Conservation (phyloP, 345 rosid genomes). For the Garcia nutans region DNA sequence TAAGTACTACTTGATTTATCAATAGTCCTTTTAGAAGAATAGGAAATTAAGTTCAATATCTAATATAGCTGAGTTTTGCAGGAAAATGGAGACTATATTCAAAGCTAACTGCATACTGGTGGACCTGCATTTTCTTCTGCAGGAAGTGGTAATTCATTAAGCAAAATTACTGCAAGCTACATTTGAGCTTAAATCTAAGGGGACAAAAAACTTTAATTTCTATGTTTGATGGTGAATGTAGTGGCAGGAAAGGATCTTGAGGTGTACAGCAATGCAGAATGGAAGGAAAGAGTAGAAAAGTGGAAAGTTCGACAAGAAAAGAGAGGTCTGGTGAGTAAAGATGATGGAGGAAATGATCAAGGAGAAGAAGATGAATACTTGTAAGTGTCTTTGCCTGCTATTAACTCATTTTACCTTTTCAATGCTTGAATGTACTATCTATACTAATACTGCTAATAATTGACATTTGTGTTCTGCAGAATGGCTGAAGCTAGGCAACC, state of each 20-base stretch:
- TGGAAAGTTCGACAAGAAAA: constrained; percentile 94
- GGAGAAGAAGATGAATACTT: constrained; percentile 78
- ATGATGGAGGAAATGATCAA: constrained; percentile 53
- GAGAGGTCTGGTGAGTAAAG: constrained; percentile 69
- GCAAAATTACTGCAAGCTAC: background rate
- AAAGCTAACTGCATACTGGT: constrained; percentile 47
- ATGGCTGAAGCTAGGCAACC: constrained; percentile 97
- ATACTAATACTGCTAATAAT: background rate
- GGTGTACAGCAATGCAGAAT: constrained; percentile 66
- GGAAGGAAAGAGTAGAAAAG: constrained; percentile 92
- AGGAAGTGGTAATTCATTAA: constrained; percentile 55
- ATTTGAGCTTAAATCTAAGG: background rate
- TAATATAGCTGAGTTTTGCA: constrained; percentile 25
- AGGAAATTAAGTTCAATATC: background rate
- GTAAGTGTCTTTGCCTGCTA: constrained; percentile 36
- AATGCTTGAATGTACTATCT: background rate
- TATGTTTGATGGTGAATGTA: constrained; percentile 14
- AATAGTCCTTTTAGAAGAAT: background rate
- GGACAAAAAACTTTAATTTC: background rate
- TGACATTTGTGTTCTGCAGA: constrained; percentile 36
- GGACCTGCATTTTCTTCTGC: constrained; percentile 61
- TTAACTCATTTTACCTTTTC: background rate
- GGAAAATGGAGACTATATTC: constrained; percentile 66
- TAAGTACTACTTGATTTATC: no score
- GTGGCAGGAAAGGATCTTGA: constrained; percentile 74